phyloP scores from a whole-genome alignment of 1,139 yeast species.

The Lodderomyces elongisporus region DNA sequence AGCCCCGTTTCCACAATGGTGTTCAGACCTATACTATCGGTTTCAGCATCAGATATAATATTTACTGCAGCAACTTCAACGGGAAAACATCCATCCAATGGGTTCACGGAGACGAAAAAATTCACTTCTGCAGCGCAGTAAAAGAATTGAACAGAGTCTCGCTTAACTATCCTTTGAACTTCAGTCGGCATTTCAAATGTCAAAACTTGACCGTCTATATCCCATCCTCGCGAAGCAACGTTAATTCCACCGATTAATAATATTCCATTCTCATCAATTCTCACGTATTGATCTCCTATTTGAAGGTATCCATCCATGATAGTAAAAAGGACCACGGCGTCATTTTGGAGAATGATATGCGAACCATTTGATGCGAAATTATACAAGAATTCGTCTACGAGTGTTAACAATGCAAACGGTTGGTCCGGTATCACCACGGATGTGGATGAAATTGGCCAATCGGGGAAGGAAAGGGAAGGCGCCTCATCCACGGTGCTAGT shows the following conservation, averaged over 20 bases:
- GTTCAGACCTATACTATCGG: no score
- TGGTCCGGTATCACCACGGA: no score
- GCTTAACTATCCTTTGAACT: slow-evolving; percentile 21
- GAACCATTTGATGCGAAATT: slow-evolving; percentile 5
- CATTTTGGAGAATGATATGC: slow-evolving; percentile 5
- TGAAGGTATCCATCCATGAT: slow-evolving; percentile 5
- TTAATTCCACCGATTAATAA: slow-evolving; percentile 11
- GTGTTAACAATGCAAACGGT: slow-evolving; percentile 17
- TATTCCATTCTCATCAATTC: slow-evolving; percentile 1
- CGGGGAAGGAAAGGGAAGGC: no score
- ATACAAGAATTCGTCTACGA: neutral
- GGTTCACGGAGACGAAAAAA: slow-evolving; percentile 13
- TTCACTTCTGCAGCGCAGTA: slow-evolving; percentile 17
- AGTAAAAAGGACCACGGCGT: slow-evolving; percentile 2
- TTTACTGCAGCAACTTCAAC: slow-evolving; percentile 6
- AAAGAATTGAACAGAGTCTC: slow-evolving; percentile 6
- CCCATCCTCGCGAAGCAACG: slow-evolving; percentile 25
- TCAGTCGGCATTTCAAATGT: slow-evolving; percentile 17
- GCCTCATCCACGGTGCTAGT: no score
- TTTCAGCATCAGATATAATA: neutral
- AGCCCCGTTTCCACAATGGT: no score
- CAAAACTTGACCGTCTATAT: slow-evolving; percentile 22
- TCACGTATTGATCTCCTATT: slow-evolving; percentile 4
- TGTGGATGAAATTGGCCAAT: no score
- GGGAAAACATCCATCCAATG: slow-evolving; percentile 10